Evolutionary conservation across 164 flowering plant genomes (phyloP).

Genomic region (Macadamia integrifolia): DNA sequence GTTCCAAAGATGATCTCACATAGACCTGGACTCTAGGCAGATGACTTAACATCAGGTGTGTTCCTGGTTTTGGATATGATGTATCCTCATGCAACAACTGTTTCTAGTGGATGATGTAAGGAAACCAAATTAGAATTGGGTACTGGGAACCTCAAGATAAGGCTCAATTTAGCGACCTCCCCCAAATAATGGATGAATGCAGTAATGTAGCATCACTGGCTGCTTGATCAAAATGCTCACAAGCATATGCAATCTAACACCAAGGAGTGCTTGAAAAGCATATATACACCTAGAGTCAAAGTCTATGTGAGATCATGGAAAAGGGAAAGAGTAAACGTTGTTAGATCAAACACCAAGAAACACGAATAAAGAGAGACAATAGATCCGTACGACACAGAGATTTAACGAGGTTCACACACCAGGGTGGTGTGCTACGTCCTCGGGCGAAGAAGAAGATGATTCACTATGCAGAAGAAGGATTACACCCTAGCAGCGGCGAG

Average conservation of each 20-base stretch:
- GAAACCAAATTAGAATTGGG: constrained; percentile 42
- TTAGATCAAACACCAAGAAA: too few species aligned
- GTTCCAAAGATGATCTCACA: constrained; percentile 22
- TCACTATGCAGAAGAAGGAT: too few species aligned
- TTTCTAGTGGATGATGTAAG: constrained; percentile 31
- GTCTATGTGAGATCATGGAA: too few species aligned
- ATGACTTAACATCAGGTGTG: constrained; percentile 30
- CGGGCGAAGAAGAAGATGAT: too few species aligned
- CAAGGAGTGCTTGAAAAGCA: background rate
- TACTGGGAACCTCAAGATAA: constrained; percentile 61
- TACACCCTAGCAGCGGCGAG: too few species aligned
- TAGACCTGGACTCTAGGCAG: constrained; percentile 13
- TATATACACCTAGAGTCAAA: background rate
- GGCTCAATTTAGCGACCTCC: constrained; percentile 81
- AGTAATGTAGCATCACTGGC: constrained; percentile 65
- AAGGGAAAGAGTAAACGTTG: too few species aligned
- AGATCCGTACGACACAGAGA: too few species aligned
- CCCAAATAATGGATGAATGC: constrained; percentile 87
- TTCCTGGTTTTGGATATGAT: constrained; percentile 19
- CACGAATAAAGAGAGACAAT: too few species aligned
- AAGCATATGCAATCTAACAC: constrained; percentile 35
- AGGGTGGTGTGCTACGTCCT: too few species aligned
- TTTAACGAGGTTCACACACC: too few species aligned
- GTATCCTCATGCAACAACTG: constrained; percentile 35
- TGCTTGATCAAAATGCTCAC: constrained; percentile 90